Evolutionary conservation across 2,329 filamentous ascomycete genomes (phyloP), one percentile per base, ranked within the genome.

Genomic region (Neospermospora avenae): DNA sequence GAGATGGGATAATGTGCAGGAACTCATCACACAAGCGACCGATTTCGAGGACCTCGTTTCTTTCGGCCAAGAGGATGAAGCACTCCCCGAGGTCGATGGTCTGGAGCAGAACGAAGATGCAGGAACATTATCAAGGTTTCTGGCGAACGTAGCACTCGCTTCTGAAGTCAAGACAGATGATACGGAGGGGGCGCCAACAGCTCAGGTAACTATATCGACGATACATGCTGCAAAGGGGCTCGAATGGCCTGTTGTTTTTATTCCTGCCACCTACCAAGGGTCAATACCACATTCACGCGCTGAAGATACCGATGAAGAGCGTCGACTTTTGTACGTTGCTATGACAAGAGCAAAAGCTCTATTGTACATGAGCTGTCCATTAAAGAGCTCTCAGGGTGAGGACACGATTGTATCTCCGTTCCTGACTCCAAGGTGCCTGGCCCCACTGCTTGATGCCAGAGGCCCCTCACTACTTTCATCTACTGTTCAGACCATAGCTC

Each of bases 211-310:
- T 0, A 91, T 99, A 24, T 97, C 92, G 5, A 99, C 93, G 0
- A 97, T 99, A 11, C 93, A 99, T 72, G 92, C 93, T 0, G 91
- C 93, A 2, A 99, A 99, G 74, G 93, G 93, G 3, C 80, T 99
- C 0, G 93, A 99, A 73, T 99, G 95, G 95, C 93, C 93, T 0
- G 82, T 96, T 1, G 91, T 98, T 0, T 98, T 98, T 73, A 86
- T 98, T 16, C 93, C 95, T 5, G 90, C 90, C 1, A 88, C 91
- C 25, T 96, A 96, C 71, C 85, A 92, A 49, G 95, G 93, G 0
- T 93, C 89, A 2, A 96, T 98, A 61, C 93, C 93, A 4, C 93
- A 98, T 73, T 88, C 87, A 1, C 83, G 93, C 67, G 84, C 92
- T 1, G 93, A 97, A 48, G 91, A 98, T 71, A 80, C 82, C 3